Evolutionary conservation across 2,329 filamentous ascomycete genomes (phyloP), one percentile per base, ranked within the genome.

Genomic region (Trichoderma afroharzianum): DNA sequence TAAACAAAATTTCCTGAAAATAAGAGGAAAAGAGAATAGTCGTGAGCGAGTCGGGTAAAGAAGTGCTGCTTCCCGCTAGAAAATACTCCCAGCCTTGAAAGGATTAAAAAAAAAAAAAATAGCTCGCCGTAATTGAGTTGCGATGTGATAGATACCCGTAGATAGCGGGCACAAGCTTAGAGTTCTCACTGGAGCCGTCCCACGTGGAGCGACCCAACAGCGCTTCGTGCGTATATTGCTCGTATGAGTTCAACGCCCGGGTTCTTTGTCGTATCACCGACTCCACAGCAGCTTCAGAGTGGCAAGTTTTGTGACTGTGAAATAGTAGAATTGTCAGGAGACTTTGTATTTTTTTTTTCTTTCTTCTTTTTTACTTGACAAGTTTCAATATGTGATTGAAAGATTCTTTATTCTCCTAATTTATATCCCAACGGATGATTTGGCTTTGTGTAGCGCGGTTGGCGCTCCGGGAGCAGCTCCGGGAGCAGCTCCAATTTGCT

Each of bases 51-150:
- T 4, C 26, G 24, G 32, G 12, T 26, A 12, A 63, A 33, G 24
- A 53, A 8, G 9, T 11, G 36, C 11, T 30, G 62, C 15, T 64
- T 11, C 24, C 30, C 28, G 30, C 30, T 32, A 32, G 21, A 39
- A 39, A 21, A 32, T n/a, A 8, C 12, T 14, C 24, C 47, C 50
- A 43, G 12, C n/a, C 8, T 6, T 11, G 32, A 53, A 32, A 15
- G 24, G 9, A 28, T 39, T 39, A 57, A 32, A 66, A 28, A 58
- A 39, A 28, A 32, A 57, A 43, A 68, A 67, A 43, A 58, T 67
- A 67, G 50, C 63, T 67, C 63, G 63, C 33, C 30, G 28, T 57
- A 47, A 14, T 21, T 21, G 43, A 21, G n/a, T 18, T 18, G 39
- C 32, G 15, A 63, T 53, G n/a, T 64, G 39, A 33, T 47, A 39